phyloP scores from a whole-genome alignment of 2,329 filamentous ascomycete genomes.

The Scopulariopsis brevicaulis region DNA sequence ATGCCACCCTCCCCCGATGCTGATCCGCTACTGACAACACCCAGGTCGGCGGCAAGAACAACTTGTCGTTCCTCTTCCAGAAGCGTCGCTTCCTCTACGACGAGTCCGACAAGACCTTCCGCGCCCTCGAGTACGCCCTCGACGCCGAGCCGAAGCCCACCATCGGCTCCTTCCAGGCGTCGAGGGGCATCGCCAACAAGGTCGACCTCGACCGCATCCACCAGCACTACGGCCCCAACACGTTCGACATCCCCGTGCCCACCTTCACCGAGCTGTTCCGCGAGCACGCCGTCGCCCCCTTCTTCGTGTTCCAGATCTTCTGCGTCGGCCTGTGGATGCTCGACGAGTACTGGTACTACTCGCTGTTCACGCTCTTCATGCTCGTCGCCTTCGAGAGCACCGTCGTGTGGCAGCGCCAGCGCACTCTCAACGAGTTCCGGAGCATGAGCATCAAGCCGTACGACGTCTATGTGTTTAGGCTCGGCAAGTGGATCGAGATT shows the following conservation, averaged over 20 bases:
- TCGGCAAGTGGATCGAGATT: conserved; percentile 79
- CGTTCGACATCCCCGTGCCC: conserved; percentile 95
- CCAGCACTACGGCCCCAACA: conserved; percentile 91
- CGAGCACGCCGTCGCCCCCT: conserved; percentile 95
- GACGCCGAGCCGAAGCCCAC: conserved; percentile 75
- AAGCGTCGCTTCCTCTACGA: conserved; percentile 92
- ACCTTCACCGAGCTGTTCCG: conserved; percentile 94
- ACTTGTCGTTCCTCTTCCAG: conserved; percentile 87
- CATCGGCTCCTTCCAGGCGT: conserved; percentile 68
- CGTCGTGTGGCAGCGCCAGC: conserved; percentile 96
- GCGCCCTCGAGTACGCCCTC: conserved; percentile 71
- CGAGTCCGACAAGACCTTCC: conserved; percentile 59
- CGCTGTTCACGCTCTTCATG: conserved; percentile 97
- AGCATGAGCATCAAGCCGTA: conserved; percentile 99
- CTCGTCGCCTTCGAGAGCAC: conserved; percentile 95
- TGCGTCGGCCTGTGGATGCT: conserved; percentile 97
- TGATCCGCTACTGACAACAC: background rate
- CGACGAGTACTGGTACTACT: conserved; percentile 99
- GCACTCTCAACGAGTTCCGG: conserved; percentile 90
- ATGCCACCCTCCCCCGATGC: background rate
- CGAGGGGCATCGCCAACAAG: conserved; percentile 60
- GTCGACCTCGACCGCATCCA: conserved; percentile 71
- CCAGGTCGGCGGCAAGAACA: conserved; percentile 62
- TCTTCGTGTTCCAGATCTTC: conserved; percentile 99
- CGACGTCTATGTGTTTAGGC: conserved; percentile 80